A percentile compares a stretch with the other conserved stretches of the same genome.
Conservation (phyloP, 495 filamentous ascomycete genomes). For the Cetradonia linearis region DNA sequence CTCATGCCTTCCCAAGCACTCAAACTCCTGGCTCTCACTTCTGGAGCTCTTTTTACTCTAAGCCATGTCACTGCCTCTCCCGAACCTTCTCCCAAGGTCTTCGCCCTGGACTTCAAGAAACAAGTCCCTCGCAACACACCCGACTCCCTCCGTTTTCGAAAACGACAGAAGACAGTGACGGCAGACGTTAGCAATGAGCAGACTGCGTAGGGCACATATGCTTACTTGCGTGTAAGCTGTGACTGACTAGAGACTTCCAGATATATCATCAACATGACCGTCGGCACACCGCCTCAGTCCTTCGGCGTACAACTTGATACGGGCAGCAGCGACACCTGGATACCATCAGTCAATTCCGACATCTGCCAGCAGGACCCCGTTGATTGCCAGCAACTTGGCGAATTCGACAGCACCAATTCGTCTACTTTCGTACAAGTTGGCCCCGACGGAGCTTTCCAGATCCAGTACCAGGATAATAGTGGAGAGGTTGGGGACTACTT, state of each 20-base stretch:
- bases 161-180: constrained; percentile 17
- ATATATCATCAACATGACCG: constrained; percentile 56
- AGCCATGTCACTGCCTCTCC: constrained; percentile 5
- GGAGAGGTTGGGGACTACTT: constrained; percentile 66
- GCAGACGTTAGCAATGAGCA: constrained; percentile 11
- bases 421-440: constrained; percentile 57
- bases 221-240: not conserved
- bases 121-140: constrained; percentile 8
- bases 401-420: constrained; percentile 52
- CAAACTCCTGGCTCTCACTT: constrained; percentile 5
- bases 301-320: constrained; percentile 59
- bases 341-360: constrained; percentile 49
- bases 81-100: constrained; percentile 15
- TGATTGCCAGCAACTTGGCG: constrained; percentile 44
- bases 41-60: constrained; percentile 1
- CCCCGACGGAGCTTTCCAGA: constrained; percentile 52
- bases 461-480: constrained; percentile 67
- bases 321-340: constrained; percentile 77
- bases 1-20: constrained; percentile 5
- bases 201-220: constrained; percentile 15
- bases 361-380: constrained; percentile 37
- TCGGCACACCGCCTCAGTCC: constrained; percentile 54
- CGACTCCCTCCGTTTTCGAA: constrained; percentile 5
- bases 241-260: constrained; percentile 5
- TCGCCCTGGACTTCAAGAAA: constrained; percentile 17